Base-by-base conservation (phyloP, 2,329 filamentous ascomycete species). In the Alternaria tenuissima region DNA sequence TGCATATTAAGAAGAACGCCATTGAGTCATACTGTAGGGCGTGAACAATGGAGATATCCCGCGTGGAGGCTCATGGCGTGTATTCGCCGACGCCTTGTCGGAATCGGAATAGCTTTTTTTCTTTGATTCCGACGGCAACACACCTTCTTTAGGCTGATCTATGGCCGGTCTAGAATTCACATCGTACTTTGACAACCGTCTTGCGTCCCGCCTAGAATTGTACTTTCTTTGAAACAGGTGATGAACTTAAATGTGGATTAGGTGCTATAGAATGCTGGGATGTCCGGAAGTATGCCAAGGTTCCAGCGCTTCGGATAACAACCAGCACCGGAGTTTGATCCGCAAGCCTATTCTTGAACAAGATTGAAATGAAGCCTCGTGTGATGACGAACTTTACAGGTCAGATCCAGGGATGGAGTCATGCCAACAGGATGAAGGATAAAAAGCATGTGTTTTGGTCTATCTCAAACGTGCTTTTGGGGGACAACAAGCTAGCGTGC, bases 1-100 rank as follows among this genome's bases (percentile, higher is more conserved):
- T 61, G 44, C 8, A 26, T 36, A 11, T 43, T 52, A 18, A 22
- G 24, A 26, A 3, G 11, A 38, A 38, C 11, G 20, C 20, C 30
- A 28, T 55, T 28, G 20, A 55, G 34, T 55, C 53, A 48, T 67
- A 38, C 30, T 9, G 5, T 12, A 36, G 9, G 46, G 46, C 46
- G 8, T 26, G 20, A 14, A 36, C 1, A 7, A 34, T 36, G 46
- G 34, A 24, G 20, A 18, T n/a, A 14, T 24, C 14, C 9, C 12
- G 12, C 18, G n/a, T 44, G 9, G 30, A 30, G 4, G 22, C 32
- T 38, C n/a, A 22, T 7, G 30, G 20, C 18, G 38, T 41, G 38
- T n/a, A 22, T 14, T 22, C 18, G 38, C 38, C 4, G 38, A 8
- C 18, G 7, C 44, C 12, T n/a, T 16, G 22, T 36, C 46, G 46